Evolutionary conservation across 345 rosid genomes (phyloP).

Genomic region (Gossypium bickii): DNA sequence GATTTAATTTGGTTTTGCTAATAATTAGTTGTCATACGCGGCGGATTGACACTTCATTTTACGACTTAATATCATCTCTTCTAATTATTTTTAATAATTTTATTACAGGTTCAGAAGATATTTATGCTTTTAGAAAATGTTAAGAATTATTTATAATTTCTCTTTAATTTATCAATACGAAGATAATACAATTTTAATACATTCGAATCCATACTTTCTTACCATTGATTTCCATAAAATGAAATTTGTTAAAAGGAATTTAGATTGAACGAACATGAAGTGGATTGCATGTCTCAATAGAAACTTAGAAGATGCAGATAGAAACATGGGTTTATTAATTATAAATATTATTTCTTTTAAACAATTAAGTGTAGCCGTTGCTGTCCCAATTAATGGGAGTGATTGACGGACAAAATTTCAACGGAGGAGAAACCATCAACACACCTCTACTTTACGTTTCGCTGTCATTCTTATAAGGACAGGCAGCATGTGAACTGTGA

Average conservation of each 20-base stretch:
- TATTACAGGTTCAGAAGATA: fast-evolving
- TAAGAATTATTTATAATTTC: no score
- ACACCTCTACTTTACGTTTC: not conserved
- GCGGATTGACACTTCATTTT: not conserved
- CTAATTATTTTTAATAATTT: no score
- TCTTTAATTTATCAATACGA: no score
- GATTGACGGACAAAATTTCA: slow-evolving; percentile 5
- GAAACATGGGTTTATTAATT: not conserved
- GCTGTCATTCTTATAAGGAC: slow-evolving; percentile 14
- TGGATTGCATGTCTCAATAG: not conserved
- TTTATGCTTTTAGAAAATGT: no score
- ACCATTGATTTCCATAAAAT: not conserved
- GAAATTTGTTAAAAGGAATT: not conserved
- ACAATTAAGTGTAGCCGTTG: not conserved
- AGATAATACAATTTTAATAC: no score
- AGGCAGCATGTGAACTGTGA: slow-evolving; percentile 15
- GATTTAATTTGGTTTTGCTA: not conserved
- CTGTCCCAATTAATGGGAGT: not conserved
- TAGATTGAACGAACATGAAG: not conserved
- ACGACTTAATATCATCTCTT: not conserved
- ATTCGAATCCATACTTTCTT: no score
- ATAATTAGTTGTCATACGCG: slow-evolving; percentile 1
- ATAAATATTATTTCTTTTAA: no score
- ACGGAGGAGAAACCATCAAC: not conserved
- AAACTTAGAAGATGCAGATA: not conserved